Conservation (phyloP, 768 basidiomycete species). For the Mycena crocata region DNA sequence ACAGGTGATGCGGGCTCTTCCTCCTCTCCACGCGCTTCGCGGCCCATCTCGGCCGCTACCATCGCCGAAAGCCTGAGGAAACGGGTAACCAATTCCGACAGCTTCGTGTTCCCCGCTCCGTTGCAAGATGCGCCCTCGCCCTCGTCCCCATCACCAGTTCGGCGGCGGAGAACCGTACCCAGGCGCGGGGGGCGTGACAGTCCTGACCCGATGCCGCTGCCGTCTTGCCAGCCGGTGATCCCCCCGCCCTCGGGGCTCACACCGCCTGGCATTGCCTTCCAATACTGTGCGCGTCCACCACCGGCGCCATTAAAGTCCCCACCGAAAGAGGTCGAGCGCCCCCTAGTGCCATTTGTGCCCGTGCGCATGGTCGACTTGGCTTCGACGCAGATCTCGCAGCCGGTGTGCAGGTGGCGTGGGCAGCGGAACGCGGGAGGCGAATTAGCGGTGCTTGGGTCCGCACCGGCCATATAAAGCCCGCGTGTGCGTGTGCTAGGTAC, state of each 20-base stretch:
- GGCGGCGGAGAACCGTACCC: conserved; percentile 72
- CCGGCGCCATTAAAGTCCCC: conserved; percentile 9
- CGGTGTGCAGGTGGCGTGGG: conserved; percentile 77
- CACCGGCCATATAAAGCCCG: conserved; percentile 68
- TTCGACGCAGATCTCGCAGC: conserved; percentile 83
- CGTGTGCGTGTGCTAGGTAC: conserved; percentile 55
- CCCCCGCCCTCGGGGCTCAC: conserved; percentile 57
- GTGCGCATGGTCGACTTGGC: conserved; percentile 54
- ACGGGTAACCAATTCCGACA: conserved; percentile 73
- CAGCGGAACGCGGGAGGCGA: conserved; percentile 74
- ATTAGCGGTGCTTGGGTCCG: conserved; percentile 70
- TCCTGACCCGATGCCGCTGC: conserved; percentile 79
- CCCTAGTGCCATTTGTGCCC: conserved; percentile 37
- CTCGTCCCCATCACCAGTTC: conserved; percentile 39
- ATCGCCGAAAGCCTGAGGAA: conserved; percentile 85
- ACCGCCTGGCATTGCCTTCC: conserved; percentile 49
- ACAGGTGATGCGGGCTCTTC: conserved; percentile 43
- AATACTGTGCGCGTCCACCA: conserved; percentile 36
- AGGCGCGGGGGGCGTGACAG: conserved; percentile 65
- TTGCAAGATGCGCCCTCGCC: conserved; percentile 39
- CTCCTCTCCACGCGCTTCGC: conserved; percentile 72
- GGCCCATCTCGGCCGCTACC: conserved; percentile 80
- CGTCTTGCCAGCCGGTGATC: conserved; percentile 81
- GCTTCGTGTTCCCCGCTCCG: conserved; percentile 72
- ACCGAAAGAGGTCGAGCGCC: conserved; percentile 34